Base-by-base conservation (phyloP, 495 filamentous ascomycete genomes). In the Penicillium longicatenatum region DNA sequence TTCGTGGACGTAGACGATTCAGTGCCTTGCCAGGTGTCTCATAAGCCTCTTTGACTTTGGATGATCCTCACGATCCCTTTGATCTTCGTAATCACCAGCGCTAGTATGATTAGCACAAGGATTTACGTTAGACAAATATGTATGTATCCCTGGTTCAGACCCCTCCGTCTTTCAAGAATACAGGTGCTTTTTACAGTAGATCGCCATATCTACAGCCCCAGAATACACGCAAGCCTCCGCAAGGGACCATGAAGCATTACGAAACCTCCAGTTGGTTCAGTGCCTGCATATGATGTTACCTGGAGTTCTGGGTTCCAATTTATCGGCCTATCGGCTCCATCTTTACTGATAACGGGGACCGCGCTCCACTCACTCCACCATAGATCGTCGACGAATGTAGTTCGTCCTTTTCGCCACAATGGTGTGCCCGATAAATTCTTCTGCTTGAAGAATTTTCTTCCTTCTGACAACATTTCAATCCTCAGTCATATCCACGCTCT, bases 341-440 rank as follows among this genome's bases (percentile, higher is more conserved):
- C 46, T 39, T 52, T 26, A 14, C 53, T 46, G 47, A 55, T 50
- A 58, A 57, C 35, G 20, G 55, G 51, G 19, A 14, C 20, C 12
- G 56, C 41, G 52, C 52, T 59, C 48, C 56, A 54, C 60, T 33
- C 41, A 49, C 51, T 55, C 43, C 49, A 50, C 31, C 41, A 53
- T 44, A 53, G 57, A 63, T 60, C 57, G 50, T 54, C 57, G 42
- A 41, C 42, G 30, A 59, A 57, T 39, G 52, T 54, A 63, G 60
- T 63, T 54, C 30, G 47, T 29, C 26, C 42, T 49, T 53, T 63
- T 63, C 57, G 61, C 61, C 61, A 63, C 57, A 41, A 63, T 55
- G 55, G 45, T 58, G 59, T 58, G 51, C 47, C 58, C 33, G 35
- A 59, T 54, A 50, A 55, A 49, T 19, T 22, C n/a, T 16, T 31